phyloP scores from a whole-genome alignment of 2,329 filamentous ascomycete species.

The Fusarium austroafricanum region DNA sequence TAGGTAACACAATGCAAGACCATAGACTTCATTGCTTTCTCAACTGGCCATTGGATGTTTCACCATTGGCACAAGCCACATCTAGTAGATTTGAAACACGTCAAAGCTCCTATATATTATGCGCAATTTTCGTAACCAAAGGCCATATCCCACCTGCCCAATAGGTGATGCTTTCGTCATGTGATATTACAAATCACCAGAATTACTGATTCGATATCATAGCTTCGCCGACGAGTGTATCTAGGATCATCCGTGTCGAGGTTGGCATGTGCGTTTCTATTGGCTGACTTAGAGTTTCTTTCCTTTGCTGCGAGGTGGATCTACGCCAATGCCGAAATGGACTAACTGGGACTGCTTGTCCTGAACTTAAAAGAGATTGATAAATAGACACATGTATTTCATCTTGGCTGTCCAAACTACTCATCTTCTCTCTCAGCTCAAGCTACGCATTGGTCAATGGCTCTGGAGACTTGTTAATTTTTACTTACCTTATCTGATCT shows the following conservation, averaged over 20 bases:
- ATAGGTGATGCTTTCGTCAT: neutral
- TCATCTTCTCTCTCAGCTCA: too few relatives aligned
- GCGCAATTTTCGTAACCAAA: too few relatives aligned
- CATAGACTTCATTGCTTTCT: neutral
- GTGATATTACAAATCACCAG: too few relatives aligned
- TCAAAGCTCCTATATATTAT: neutral
- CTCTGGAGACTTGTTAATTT: too few relatives aligned
- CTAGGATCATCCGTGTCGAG: neutral
- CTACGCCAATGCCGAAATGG: neutral
- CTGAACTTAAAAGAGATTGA: neutral
- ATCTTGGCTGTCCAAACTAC: too few relatives aligned
- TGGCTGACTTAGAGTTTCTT: neutral
- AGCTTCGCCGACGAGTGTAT: neutral
- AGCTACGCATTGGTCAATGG: neutral
- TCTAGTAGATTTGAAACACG: neutral
- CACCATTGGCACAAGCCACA: neutral
- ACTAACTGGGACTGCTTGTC: neutral
- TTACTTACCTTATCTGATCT: too few relatives aligned
- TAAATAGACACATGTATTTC: neutral
- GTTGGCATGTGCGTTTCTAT: neutral
- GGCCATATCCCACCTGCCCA: neutral
- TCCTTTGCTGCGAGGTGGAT: neutral
- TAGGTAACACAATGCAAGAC: neutral
- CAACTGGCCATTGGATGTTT: neutral
- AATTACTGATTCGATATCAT: neutral